These are phyloP conservation scores for Lactifluus volemus DNA, from an alignment of 768 basidiomycete genomes.

Conservation along the genomic window DNA sequence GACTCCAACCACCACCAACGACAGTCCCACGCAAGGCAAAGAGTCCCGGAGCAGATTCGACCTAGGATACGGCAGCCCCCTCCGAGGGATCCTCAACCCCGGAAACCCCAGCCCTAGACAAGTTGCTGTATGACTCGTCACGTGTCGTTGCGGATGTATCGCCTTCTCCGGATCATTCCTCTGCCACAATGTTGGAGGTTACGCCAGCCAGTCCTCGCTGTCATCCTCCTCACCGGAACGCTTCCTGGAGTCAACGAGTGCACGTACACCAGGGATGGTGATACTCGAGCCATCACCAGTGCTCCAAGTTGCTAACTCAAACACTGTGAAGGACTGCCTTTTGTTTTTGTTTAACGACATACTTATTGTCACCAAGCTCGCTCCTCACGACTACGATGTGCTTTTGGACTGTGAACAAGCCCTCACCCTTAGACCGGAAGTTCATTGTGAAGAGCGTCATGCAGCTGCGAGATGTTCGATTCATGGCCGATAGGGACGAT, in stretches of 20 bases:
- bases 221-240: conserved; percentile 68
- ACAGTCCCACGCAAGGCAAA: too few relatives aligned
- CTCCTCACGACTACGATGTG: conserved; percentile 58
- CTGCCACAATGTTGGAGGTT: too few relatives aligned
- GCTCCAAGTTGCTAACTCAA: conserved; percentile 86
- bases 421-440: conserved; percentile 54
- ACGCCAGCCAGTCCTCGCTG: conserved; percentile 59
- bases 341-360: conserved; percentile 95
- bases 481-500: conserved; percentile 62
- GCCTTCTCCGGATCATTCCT: too few relatives aligned
- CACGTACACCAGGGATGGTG: conserved; percentile 37
- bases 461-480: conserved; percentile 58
- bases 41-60: conserved; percentile 23
- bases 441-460: conserved; percentile 89
- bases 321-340: conserved; percentile 93
- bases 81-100: conserved; percentile 9
- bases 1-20: conserved; percentile 41
- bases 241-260: conserved; percentile 35
- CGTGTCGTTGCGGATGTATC: too few relatives aligned
- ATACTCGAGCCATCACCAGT: conserved; percentile 78
- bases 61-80: conserved; percentile 9
- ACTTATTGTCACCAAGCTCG: conserved; percentile 86
- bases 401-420: conserved; percentile 48
- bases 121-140: background rate
- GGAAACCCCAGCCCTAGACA: conserved; percentile 9